A percentile compares a stretch with the other conserved stretches of the same genome.
Conservation (phyloP, 345 rosid species). For the Melaleuca quinquenervia region DNA sequence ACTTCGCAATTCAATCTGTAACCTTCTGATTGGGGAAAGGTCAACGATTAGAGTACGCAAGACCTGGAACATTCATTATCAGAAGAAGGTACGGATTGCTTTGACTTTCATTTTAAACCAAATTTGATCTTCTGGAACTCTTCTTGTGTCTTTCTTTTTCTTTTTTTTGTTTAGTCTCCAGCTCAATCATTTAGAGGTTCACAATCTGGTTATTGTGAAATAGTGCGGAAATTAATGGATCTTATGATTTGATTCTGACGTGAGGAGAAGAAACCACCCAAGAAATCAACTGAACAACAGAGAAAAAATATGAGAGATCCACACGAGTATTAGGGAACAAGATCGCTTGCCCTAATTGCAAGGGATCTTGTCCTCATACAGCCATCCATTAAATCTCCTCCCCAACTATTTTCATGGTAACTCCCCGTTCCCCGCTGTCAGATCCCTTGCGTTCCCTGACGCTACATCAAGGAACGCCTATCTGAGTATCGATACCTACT, state of each 20-base stretch:
- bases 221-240: background rate
- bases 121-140: background rate
- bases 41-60: background rate
- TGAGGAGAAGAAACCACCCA: background rate
- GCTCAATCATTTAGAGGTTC: background rate
- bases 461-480: too few relatives aligned
- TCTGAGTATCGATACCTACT: background rate
- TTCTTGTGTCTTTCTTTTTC: background rate
- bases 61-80: background rate
- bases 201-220: background rate
- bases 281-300: too few relatives aligned
- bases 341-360: too few relatives aligned
- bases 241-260: background rate
- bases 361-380: too few relatives aligned
- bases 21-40: background rate
- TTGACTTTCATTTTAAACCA: background rate
- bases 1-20: background rate
- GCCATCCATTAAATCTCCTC: too few relatives aligned
- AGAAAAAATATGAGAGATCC: too few relatives aligned
- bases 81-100: background rate
- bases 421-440: too few relatives aligned
- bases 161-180: background rate
- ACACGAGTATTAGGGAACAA: too few relatives aligned
- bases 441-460: too few relatives aligned
- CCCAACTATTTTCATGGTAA: too few relatives aligned